Evolutionary conservation across 768 basidiomycete species (phyloP), one percentile per base, ranked within the genome.

Genomic region (Termitomyces sp.): DNA sequence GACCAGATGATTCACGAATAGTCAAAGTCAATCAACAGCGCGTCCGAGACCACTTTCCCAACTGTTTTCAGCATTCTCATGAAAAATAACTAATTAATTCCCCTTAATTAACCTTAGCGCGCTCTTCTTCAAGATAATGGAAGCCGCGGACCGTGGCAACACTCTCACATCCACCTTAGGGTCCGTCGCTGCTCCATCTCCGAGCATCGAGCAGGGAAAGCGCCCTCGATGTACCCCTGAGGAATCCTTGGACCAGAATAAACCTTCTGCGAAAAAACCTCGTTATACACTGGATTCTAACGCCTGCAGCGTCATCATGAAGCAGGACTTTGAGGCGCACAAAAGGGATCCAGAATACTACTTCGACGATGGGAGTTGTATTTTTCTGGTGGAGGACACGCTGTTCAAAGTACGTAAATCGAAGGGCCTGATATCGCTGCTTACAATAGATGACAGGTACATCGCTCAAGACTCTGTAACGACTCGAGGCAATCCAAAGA

Each of bases 301-400:
- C 68, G 67, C 65, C 68, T 48, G 58, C 37, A 54, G 36, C 48
- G 51, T 15, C 66, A 68, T 64, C 68, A 61, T 64, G 52, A 43
- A 56, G 1, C 53, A 61, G 46, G 46, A 25, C 15, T 53, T 65
- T 11, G 50, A 63, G 34, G 59, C 46, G 31, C 56, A 47, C 61
- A 63, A 59, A 11, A 69, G 80, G 56, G 88, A 91, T 66, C 70
- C 77, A n/a, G 70, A 68, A 6, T 91, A 82, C 66, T 91, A 90
- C 69, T 77, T 88, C 61, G 75, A 81, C 40, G 87, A 89, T 65
- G 89, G 88, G 48, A 88, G 87, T 66, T 88, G 86, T 65, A 77
- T 89, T 17, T 69, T 91, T 49, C 76, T 83, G 37, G 83, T 91
- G 12, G 80, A 82, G 61, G 80, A 86, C 66, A 84, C 81, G 10